Base-by-base conservation (phyloP, 345 rosid genomes). In the Eucalyptus coolabah region DNA sequence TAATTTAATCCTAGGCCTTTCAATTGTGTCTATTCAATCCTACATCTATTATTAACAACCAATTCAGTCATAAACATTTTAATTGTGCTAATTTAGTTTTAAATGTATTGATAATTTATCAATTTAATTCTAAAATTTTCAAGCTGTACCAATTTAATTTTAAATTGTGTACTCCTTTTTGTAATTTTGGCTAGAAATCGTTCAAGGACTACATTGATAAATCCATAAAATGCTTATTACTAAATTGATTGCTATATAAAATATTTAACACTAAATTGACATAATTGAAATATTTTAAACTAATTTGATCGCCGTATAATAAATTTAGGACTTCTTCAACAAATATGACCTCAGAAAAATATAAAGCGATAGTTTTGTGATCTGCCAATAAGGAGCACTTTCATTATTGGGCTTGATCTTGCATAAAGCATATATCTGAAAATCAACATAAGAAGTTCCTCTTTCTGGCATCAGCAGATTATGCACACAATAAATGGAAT, bases 1-100 rank as follows among this genome's bases (percentile, higher is more conserved):
- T 2, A 56, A 56, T 56, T 56, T 1, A 56, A 11, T 9, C 11
- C 0, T 53, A 53, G 0, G 0, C 56, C 4, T 53, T 53, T 53
- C 10, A 53, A 53, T 53, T 18, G 24, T 53, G 4, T 53, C 56
- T 1, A 53, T 53, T 53, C 56, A 53, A 53, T 7, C 24, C 0
- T 19, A 56, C 5, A 56, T 24, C 6, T 9, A 4, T 56, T 56
- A 21, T 24, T 9, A 21, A 21, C 4, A 2, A 24, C 3, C 13
- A 56, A 56, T 56, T 24, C 6, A 24, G 13, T 56, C 30, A 0
- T 56, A 9, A 9, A 56, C 0, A 21, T 56, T 56, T 56, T 56
- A 23, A 56, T 4, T 24, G 63, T 56, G 2, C 13, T 9, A 56
- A 56, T 56, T 56, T 56, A 56, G 2, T 56, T 4, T 56, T 56